Percentiles rank a stretch among this genome's conserved stretches.
Evolutionary conservation across 73 alveolate species (phyloP).

Genomic region (Blepharisma stoltei): DNA sequence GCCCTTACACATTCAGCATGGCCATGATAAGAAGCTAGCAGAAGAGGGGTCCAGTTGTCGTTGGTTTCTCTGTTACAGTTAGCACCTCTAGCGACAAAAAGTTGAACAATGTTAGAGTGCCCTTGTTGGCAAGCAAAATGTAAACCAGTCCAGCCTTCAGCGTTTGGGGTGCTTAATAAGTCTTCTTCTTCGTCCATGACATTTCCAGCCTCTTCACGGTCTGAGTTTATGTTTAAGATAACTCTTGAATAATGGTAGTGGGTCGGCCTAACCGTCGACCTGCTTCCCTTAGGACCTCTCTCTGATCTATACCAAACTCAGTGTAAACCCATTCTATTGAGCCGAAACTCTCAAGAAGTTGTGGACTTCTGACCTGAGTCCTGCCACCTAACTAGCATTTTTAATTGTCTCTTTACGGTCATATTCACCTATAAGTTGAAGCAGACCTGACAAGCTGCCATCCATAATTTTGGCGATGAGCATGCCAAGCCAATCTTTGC

Average conservation of each 20-base stretch:
- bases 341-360: no score
- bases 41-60: neutral
- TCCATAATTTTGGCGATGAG: neutral
- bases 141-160: neutral
- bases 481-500: slow-evolving; percentile 18
- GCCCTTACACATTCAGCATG: slow-evolving; percentile 20
- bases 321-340: no score
- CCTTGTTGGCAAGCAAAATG: slow-evolving; percentile 20
- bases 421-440: slow-evolving; percentile 18
- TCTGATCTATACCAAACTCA: no score
- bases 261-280: no score
- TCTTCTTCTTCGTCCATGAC: slow-evolving; percentile 12
- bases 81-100: slow-evolving; percentile 19
- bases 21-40: neutral
- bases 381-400: no score
- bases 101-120: slow-evolving; percentile 15
- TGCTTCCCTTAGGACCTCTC: no score
- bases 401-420: slow-evolving; percentile 5
- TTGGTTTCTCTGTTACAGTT: neutral
- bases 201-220: slow-evolving; percentile 18
- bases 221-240: no score
- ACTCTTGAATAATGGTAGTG: slow-evolving; percentile 38
- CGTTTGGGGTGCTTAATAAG: neutral
- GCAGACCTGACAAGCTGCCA: slow-evolving; percentile 2
- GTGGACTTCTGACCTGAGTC: no score